Evolutionary conservation across 73 alveolate species (phyloP).

Genomic region (Strombidium stylifer): DNA sequence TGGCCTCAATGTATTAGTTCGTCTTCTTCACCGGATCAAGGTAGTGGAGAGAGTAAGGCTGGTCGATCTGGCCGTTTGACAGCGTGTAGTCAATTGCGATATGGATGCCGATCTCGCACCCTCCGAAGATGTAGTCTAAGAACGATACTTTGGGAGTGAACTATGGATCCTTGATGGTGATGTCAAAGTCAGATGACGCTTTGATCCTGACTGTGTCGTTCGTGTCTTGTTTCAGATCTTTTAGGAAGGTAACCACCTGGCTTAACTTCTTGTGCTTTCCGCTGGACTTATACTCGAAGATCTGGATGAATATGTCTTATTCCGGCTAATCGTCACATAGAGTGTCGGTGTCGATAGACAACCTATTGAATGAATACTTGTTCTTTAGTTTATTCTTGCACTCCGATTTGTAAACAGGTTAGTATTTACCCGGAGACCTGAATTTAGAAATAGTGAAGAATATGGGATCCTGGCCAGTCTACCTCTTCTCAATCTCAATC

Average conservation of each 20-base stretch:
- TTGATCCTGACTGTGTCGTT: not conserved
- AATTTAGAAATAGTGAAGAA: slow-evolving; percentile 2
- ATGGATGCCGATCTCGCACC: slow-evolving; percentile 82
- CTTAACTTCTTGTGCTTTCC: slow-evolving; percentile 15
- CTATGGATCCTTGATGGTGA: slow-evolving; percentile 15
- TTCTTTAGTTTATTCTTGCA: not conserved
- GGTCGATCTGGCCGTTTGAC: slow-evolving; percentile 79
- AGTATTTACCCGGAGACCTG: slow-evolving; percentile 11
- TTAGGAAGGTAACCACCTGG: not conserved
- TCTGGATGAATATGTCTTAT: slow-evolving; percentile 5
- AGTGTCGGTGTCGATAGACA: not conserved
- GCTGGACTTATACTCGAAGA: slow-evolving; percentile 20
- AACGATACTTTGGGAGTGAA: slow-evolving; percentile 61
- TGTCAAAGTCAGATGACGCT: slow-evolving; percentile 27
- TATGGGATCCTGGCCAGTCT: slow-evolving; percentile 35
- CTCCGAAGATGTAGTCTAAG: slow-evolving; percentile 84
- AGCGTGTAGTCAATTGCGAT: slow-evolving; percentile 91
- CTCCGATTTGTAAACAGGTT: slow-evolving; percentile 51
- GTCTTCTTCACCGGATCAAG: slow-evolving; percentile 22
- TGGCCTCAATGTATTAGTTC: slow-evolving; percentile 82
- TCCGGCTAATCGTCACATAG: slow-evolving; percentile 33
- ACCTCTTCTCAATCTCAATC: slow-evolving; percentile 17
- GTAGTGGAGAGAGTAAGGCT: slow-evolving; percentile 63
- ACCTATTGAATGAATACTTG: not conserved
- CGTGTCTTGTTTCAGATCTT: not conserved